Evolutionary conservation across 441 rosid genomes (phyloP), one percentile per base, ranked within the genome.

Genomic region (Populus hybrid): DNA sequence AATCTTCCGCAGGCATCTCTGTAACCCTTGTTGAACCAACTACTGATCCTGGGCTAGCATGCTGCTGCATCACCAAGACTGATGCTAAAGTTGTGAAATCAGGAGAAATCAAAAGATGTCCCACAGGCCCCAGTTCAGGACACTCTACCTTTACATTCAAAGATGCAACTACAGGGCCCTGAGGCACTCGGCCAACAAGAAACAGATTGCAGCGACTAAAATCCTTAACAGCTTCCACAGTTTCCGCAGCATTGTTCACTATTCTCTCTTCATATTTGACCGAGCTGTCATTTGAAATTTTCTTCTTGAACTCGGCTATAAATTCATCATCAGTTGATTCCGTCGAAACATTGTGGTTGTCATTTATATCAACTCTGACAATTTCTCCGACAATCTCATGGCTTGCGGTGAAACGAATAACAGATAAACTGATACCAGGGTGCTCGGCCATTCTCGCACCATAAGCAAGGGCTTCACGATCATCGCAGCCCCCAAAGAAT

Each of bases 361-460:
- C 75, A 33, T 67, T 79, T 14, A 83, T 85, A 14, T 73, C 78
- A 6, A 86, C 80, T 24, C 77, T 64, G 11, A 83, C 73, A 23
- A 79, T 84, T 73, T 88, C 90, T 12, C 87, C 88, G 0, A 11
- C 33, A 7, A 77, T 77, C 35, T 88, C 91, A 7, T 82, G 82
- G 73, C 83, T 74, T 0, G 84, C 74, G 4, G 79, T 36, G 77
- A 93, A 90, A 45, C 86, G 82, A 78, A 95, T 66, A 69, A 92
- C 85, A 2, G 79, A 83, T 75, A 95, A 77, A 6, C 75, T 78
- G n/a, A 92, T 88, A 9, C 99, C 99, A 2, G 98, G 98, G 72
- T 95, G 99, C 82, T 95, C 98, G 14, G 93, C 96, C 97, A 95
- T 93, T 59, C 92, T 93, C 36, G 75, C 79, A 2, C 97, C 97